A percentile compares a stretch with the other conserved stretches of the same genome.
These are phyloP conservation scores for Vachellia collinsii DNA, from an alignment of 306 rosid genomes.

Conservation along the genomic window DNA sequence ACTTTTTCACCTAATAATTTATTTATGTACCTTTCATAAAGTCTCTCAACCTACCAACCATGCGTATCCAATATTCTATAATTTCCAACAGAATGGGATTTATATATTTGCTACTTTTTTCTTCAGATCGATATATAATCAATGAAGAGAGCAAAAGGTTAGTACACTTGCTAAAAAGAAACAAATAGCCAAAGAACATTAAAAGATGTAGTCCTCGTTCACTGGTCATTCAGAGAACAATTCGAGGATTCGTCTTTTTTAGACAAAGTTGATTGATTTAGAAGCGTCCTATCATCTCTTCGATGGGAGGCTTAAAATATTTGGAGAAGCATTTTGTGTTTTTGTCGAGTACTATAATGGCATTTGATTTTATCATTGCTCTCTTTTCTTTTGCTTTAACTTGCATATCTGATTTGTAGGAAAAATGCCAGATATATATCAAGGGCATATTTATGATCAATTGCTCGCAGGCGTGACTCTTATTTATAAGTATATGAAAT, in stretches of 20 bases:
- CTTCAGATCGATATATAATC: background rate
- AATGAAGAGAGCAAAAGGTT: background rate
- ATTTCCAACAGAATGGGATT: background rate
- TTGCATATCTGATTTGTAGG: background rate
- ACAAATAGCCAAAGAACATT: background rate
- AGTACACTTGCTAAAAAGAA: background rate
- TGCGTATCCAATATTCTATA: background rate
- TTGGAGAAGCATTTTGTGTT: background rate
- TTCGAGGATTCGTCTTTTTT: background rate
- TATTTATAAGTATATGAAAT: too few species aligned
- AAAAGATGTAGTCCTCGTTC: background rate
- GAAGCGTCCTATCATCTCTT: background rate
- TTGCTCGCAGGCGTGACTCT: too few species aligned
- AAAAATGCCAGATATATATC: background rate
- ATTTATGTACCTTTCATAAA: background rate
- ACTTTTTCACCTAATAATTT: background rate
- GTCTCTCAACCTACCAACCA: slow-evolving; percentile 6
- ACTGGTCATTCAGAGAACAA: background rate
- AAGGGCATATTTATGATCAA: too few species aligned
- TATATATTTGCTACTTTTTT: background rate
- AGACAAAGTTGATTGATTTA: background rate
- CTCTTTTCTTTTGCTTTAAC: background rate
- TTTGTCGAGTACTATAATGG: background rate
- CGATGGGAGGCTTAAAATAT: background rate
- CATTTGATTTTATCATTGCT: background rate